Conservation (phyloP, 1,284 basidiomycete species). For the Microbotryum intermedium region DNA sequence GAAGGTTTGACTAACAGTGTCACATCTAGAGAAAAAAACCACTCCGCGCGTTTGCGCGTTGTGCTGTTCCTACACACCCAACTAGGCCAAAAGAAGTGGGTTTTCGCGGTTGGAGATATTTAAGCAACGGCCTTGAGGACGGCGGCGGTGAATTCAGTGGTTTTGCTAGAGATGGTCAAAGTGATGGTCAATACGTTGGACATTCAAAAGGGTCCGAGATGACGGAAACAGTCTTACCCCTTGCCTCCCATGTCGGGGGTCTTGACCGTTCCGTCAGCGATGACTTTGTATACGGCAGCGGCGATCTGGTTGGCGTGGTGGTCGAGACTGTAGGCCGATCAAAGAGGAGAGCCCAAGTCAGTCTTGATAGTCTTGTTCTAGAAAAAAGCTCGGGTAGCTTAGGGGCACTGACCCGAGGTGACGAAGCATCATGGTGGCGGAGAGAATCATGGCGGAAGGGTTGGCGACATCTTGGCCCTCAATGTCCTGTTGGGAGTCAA, state of each 20-base stretch:
- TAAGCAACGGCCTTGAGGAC: slow-evolving; percentile 50
- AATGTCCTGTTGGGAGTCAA: slow-evolving; percentile 23
- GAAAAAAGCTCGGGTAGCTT: neutral
- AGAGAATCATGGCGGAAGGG: slow-evolving; percentile 96
- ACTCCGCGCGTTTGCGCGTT: too few relatives aligned
- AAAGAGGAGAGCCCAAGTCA: slow-evolving; percentile 5
- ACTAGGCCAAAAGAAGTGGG: too few relatives aligned
- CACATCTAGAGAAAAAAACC: too few relatives aligned
- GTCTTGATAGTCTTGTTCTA: neutral
- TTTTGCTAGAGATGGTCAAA: slow-evolving; percentile 38
- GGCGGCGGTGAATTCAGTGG: slow-evolving; percentile 83
- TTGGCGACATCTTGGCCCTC: slow-evolving; percentile 54
- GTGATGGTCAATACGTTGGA: neutral
- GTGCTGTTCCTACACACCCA: too few relatives aligned
- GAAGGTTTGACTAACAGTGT: too few relatives aligned
- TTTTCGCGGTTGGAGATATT: too few relatives aligned
- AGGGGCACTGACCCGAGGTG: slow-evolving; percentile 67
- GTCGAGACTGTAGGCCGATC: slow-evolving; percentile 56
- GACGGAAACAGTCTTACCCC: slow-evolving; percentile 35
- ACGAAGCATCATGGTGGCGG: slow-evolving; percentile 95
- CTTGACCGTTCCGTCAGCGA: slow-evolving; percentile 77
- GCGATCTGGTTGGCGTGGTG: slow-evolving; percentile 92
- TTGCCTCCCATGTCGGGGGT: slow-evolving; percentile 93
- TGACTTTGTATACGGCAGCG: slow-evolving; percentile 83
- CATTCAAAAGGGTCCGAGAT: neutral